Evolutionary conservation across 805 yeast species (phyloP).

Genomic region (Cyberlindnera meyerae): DNA sequence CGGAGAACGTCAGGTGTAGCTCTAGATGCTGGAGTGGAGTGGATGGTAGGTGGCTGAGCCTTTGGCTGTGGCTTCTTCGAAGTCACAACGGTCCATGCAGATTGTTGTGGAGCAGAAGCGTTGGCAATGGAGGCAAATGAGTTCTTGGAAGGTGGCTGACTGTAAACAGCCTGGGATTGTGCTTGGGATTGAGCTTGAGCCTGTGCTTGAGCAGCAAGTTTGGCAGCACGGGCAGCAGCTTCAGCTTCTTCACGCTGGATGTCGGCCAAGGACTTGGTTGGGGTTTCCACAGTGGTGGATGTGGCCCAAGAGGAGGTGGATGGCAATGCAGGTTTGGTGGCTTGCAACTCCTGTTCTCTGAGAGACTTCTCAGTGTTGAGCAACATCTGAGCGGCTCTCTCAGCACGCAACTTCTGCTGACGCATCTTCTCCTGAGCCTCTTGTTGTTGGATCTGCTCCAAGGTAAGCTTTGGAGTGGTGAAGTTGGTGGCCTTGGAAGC

Average conservation of each 20-base stretch:
- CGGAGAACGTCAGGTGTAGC: slow-evolving; percentile 33
- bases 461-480: slow-evolving; percentile 36
- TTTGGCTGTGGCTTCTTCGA: slow-evolving; percentile 18
- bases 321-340: slow-evolving; percentile 24
- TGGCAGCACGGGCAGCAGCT: slow-evolving; percentile 26
- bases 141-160: slow-evolving; percentile 2
- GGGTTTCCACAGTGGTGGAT: slow-evolving; percentile 21
- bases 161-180: neutral
- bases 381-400: slow-evolving; percentile 23
- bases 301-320: slow-evolving; percentile 37
- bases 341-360: slow-evolving; percentile 12
- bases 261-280: slow-evolving; percentile 51
- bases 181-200: slow-evolving; percentile 6
- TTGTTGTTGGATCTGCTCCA: slow-evolving; percentile 45
- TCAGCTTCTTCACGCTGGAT: slow-evolving; percentile 55
- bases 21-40: slow-evolving; percentile 12
- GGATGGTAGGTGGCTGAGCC: slow-evolving; percentile 9
- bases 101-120: slow-evolving; percentile 8
- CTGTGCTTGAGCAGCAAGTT: slow-evolving; percentile 11
- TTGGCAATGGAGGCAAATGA: slow-evolving; percentile 24
- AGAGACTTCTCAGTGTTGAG: slow-evolving; percentile 16
- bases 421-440: slow-evolving; percentile 44
- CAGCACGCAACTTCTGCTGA: slow-evolving; percentile 33
- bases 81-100: slow-evolving; percentile 39
- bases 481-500: slow-evolving; percentile 31